Conservation (phyloP, 73 alveolate genomes). For the Blepharisma japonicum region DNA sequence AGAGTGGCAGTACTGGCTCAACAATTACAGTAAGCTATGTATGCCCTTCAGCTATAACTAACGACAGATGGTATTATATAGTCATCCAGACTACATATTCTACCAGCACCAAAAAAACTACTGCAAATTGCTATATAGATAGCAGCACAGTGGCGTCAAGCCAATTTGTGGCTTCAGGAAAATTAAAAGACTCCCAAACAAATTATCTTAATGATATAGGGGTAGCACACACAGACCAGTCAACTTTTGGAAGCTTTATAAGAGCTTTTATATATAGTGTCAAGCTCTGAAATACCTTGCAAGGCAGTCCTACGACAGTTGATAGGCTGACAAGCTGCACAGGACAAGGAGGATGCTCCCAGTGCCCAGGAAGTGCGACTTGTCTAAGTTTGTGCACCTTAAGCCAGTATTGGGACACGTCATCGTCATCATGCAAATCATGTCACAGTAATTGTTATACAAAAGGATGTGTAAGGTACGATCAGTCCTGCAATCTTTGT, state of each 20-base stretch:
- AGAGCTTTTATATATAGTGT: conserved; percentile 1
- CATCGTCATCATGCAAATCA: neutral
- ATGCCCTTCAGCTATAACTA: neutral
- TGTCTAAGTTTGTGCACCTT: neutral
- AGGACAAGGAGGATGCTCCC: neutral
- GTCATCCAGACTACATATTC: neutral
- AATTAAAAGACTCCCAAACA: too few relatives aligned
- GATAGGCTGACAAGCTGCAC: neutral
- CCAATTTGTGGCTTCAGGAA: too few relatives aligned
- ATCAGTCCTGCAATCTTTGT: conserved; percentile 6
- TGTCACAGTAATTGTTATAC: neutral
- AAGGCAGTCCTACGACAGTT: neutral
- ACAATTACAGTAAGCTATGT: neutral
- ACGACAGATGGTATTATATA: neutral
- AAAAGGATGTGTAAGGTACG: conserved; percentile 15
- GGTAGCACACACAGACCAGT: too few relatives aligned
- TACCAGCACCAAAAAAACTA: too few relatives aligned
- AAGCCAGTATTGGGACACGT: neutral
- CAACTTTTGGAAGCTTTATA: too few relatives aligned
- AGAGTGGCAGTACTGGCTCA: neutral
- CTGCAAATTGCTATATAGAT: too few relatives aligned
- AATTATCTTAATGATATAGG: too few relatives aligned
- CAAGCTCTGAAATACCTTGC: neutral
- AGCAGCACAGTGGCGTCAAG: too few relatives aligned
- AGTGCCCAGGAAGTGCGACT: neutral